Conservation (phyloP, 148 eudicot species). For the Dianthus caryophyllus region DNA sequence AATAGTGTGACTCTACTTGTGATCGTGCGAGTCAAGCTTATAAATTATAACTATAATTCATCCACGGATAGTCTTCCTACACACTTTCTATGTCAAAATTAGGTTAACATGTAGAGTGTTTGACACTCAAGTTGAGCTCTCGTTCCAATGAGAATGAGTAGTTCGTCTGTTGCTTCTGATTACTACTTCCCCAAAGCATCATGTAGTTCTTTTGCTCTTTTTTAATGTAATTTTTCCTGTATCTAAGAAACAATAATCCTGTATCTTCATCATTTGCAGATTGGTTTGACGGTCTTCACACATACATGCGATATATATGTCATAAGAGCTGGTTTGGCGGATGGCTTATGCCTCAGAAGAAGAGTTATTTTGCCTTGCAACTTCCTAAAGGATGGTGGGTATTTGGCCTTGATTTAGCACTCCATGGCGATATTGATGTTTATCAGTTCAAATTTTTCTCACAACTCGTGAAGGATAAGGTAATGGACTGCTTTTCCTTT, state of each 20-base stretch:
- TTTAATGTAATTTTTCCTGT: slow-evolving; percentile 10
- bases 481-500: slow-evolving; percentile 19
- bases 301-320: slow-evolving; percentile 93
- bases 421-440: slow-evolving; percentile 91
- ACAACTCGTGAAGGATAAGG: slow-evolving; percentile 75
- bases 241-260: background rate
- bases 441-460: slow-evolving; percentile 97
- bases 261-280: slow-evolving; percentile 38
- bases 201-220: background rate
- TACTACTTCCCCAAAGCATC: background rate
- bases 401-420: slow-evolving; percentile 95
- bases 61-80: too few species aligned
- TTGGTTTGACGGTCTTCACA: slow-evolving; percentile 98
- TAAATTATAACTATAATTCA: too few species aligned
- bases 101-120: too few species aligned
- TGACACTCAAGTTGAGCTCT: too few species aligned
- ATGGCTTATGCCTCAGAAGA: slow-evolving; percentile 99
- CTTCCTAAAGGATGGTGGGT: slow-evolving; percentile 98
- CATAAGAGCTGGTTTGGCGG: slow-evolving; percentile 99
- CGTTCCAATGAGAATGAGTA: background rate
- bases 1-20: too few species aligned
- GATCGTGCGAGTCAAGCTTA: too few species aligned
- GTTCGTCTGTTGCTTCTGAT: background rate
- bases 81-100: too few species aligned
- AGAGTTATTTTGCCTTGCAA: slow-evolving; percentile 93